A percentile compares a stretch with the other conserved stretches of the same genome.
phyloP scores from a whole-genome alignment of 164 flowering plant species.

The Dillenia suffruticosa region DNA sequence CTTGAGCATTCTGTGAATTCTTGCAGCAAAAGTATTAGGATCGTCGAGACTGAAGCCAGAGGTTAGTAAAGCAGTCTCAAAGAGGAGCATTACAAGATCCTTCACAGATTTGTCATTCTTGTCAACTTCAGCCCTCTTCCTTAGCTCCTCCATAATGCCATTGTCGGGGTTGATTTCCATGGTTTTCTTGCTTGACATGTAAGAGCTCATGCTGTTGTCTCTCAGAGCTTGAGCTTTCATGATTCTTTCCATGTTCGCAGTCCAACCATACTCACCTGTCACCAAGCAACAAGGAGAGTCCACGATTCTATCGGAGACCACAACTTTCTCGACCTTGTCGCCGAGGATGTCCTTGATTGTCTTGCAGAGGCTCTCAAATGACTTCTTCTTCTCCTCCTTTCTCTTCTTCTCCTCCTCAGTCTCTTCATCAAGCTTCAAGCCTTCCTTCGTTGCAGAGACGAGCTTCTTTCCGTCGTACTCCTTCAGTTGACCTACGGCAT shows the following conservation, averaged over 20 bases:
- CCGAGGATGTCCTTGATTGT: conserved; percentile 63
- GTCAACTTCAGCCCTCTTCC: conserved; percentile 74
- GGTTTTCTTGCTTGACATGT: conserved; percentile 81
- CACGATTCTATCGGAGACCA: conserved; percentile 66
- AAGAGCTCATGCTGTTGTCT: conserved; percentile 64
- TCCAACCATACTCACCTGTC: conserved; percentile 71
- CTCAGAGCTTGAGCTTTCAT: conserved; percentile 75
- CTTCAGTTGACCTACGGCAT: conserved; percentile 62
- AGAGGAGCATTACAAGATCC: conserved; percentile 55
- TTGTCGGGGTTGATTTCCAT: conserved; percentile 82
- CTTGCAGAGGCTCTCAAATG: conserved; percentile 63
- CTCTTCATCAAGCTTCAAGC: conserved; percentile 63
- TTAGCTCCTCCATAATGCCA: conserved; percentile 69
- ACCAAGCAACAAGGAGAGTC: conserved; percentile 73
- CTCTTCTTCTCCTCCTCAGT: conserved; percentile 64
- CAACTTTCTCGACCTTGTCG: conserved; percentile 63
- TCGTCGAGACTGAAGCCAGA: conserved; percentile 76
- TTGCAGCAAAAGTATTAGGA: conserved; percentile 54
- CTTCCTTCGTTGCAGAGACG: conserved; percentile 73
- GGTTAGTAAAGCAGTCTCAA: conserved; percentile 62
- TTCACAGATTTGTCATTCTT: conserved; percentile 66
- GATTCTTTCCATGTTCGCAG: conserved; percentile 73
- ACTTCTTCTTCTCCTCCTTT: conserved; percentile 58
- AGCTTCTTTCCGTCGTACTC: conserved; percentile 73
- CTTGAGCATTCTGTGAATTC: conserved; percentile 78